phyloP scores from a whole-genome alignment of 2,329 filamentous ascomycete genomes.

The Aquanectria penicillioides region DNA sequence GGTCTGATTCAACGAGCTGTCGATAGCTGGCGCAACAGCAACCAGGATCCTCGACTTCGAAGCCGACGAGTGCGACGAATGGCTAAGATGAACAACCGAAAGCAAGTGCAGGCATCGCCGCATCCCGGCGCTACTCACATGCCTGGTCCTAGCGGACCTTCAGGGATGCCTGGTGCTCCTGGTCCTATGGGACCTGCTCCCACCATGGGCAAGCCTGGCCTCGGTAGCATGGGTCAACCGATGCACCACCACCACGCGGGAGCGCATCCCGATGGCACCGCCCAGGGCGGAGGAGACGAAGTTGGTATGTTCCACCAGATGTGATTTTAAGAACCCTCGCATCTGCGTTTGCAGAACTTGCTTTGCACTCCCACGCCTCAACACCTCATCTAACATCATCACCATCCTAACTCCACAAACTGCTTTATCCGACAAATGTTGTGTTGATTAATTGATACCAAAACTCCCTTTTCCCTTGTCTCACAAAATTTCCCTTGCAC shows the following conservation, averaged over 20 bases:
- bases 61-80: slow-evolving; percentile 92
- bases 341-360: slow-evolving; percentile 51
- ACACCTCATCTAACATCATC: slow-evolving; percentile 27
- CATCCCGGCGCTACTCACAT: slow-evolving; percentile 70
- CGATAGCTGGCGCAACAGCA: slow-evolving; percentile 99
- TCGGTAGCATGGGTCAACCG: slow-evolving; percentile 72
- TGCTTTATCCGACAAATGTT: slow-evolving; percentile 41
- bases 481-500: slow-evolving; percentile 33
- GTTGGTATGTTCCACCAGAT: slow-evolving; percentile 99
- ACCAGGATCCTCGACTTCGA: slow-evolving; percentile 90
- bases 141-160: slow-evolving; percentile 72
- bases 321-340: slow-evolving; percentile 64
- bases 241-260: slow-evolving; percentile 74
- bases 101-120: slow-evolving; percentile 70
- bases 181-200: slow-evolving; percentile 69
- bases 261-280: slow-evolving; percentile 60
- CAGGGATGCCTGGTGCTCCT: slow-evolving; percentile 70
- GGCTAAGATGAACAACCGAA: slow-evolving; percentile 94
- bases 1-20: slow-evolving; percentile 96
- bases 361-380: slow-evolving; percentile 34
- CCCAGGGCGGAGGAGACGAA: slow-evolving; percentile 78
- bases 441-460: slow-evolving; percentile 53
- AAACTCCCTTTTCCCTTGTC: slow-evolving; percentile 34
- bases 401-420: slow-evolving; percentile 32
- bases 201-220: slow-evolving; percentile 72